Conservation (phyloP, 805 yeast genomes). For the Saccharomycopsis babjevae region DNA sequence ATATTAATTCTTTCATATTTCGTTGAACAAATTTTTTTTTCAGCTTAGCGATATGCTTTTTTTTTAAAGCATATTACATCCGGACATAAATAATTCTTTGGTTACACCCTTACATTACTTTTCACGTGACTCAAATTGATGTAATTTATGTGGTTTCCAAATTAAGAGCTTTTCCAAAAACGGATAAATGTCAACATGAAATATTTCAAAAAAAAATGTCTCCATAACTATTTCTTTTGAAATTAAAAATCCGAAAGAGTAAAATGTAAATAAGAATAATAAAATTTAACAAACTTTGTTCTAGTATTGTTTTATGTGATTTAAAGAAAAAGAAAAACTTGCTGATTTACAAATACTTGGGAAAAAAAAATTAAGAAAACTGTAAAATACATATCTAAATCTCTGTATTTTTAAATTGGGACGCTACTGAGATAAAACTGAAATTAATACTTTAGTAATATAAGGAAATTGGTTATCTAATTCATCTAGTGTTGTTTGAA, state of each 20-base stretch:
- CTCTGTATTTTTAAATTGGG: too few relatives aligned
- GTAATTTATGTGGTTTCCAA: not conserved
- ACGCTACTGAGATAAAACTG: too few relatives aligned
- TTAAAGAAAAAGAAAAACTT: not conserved
- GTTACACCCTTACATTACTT: not conserved
- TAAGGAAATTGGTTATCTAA: too few relatives aligned
- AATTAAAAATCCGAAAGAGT: not conserved
- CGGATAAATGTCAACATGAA: not conserved
- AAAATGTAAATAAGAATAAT: not conserved
- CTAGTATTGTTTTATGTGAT: not conserved
- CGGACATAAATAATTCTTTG: not conserved
- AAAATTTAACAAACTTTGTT: not conserved
- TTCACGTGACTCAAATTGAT: not conserved
- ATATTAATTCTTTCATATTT: not conserved
- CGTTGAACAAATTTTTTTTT: not conserved
- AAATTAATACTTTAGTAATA: too few relatives aligned
- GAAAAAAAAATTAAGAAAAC: not conserved
- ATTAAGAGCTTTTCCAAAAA: not conserved
- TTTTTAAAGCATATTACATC: too few relatives aligned
- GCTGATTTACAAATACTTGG: not conserved
- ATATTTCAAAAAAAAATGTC: not conserved
- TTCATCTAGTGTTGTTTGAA: too few relatives aligned
- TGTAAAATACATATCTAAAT: not conserved
- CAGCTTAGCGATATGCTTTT: not conserved
- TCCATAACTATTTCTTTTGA: not conserved